Evolutionary conservation across 2,329 filamentous ascomycete species (phyloP).

Genomic region (Penicillium griseofulvum): DNA sequence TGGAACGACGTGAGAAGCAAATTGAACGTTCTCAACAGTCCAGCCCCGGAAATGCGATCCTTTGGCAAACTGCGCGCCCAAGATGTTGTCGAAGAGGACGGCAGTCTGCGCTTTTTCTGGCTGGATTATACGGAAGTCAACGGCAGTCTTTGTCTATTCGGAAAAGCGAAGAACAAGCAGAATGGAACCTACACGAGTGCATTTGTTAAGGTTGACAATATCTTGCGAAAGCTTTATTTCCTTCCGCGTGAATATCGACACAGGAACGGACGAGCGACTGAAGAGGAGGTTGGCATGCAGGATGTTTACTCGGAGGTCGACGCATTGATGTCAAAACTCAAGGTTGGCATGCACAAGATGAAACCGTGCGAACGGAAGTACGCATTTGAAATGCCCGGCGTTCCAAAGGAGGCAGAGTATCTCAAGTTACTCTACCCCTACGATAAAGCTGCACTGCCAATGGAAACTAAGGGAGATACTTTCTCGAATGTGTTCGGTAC

Average conservation of each 20-base stretch:
- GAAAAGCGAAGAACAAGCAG: constrained; percentile 89
- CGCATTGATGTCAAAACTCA: constrained; percentile 79
- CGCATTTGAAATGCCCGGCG: constrained; percentile 83
- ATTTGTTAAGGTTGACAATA: constrained; percentile 94
- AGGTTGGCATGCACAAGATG: constrained; percentile 87
- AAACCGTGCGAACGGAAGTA: constrained; percentile 89
- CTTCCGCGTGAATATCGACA: constrained; percentile 69
- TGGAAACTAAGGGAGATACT: constrained; percentile 73
- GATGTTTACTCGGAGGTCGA: constrained; percentile 91
- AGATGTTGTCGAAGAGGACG: constrained; percentile 90
- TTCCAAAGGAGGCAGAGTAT: constrained; percentile 87
- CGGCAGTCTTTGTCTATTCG: constrained; percentile 88
- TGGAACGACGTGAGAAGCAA: constrained; percentile 87
- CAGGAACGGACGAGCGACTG: constrained; percentile 63
- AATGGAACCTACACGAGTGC: constrained; percentile 79
- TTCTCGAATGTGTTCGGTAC: constrained; percentile 93
- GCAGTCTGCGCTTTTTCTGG: constrained; percentile 93
- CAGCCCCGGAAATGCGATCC: constrained; percentile 58
- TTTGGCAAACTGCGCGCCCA: constrained; percentile 79
- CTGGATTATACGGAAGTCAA: constrained; percentile 92
- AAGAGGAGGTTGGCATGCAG: constrained; percentile 77
- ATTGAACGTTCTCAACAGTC: constrained; percentile 79
- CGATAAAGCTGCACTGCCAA: constrained; percentile 71
- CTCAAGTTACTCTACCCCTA: constrained; percentile 97
- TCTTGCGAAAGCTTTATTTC: constrained; percentile 89